Base-by-base conservation (phyloP, 139 green algal species). In the Tetraselmis chui region DNA sequence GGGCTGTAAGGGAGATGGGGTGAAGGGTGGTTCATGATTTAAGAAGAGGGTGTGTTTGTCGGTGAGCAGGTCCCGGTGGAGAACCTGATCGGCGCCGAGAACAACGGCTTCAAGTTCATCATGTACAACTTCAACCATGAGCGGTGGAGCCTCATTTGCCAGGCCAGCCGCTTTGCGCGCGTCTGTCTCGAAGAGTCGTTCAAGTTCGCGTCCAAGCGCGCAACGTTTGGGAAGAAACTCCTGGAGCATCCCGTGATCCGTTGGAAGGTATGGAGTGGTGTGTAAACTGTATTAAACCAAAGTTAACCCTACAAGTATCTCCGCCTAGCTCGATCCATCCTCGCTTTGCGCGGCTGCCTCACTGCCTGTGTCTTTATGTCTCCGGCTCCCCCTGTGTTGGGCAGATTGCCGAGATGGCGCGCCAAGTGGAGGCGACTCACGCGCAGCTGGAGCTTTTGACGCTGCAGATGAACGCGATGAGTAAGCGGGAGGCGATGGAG, bases 71-170 rank as follows among this genome's bases (percentile, higher is more conserved):
- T 81, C 24, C 82, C 82, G 18, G 25, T 75, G 29, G 31, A 82
- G 29, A 81, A 81, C 32, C 32, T 85, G 11, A 85, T 85, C 27
- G 82, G 82, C 30, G 31, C 31, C 5, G 82, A 82, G 59, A 76
- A 76, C 82, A 22, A 30, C 2, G 82, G 82, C 75, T 85, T 85
- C 82, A 85, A 76, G 82, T 85, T 77, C 82, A 85, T 85, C 77
- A 82, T 85, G 82, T 79, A 79, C 77, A 85, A 85, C 82, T 85
- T 85, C 82, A 85, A 85, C 77, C 82, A 85, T 58, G 82, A 85
- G 76, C 45, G 82, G 32, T 82, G 76, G 76, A 32, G 74, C 28
- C 24, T 85, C 26, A 31, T 76, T 27, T 30, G 1, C 2, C 77
- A 81, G 76, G 77, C 77, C 26, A 76, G 24, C 24, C 28, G 82